Conservation (phyloP, 495 filamentous ascomycete species). For the Tuber umbilicatum region DNA sequence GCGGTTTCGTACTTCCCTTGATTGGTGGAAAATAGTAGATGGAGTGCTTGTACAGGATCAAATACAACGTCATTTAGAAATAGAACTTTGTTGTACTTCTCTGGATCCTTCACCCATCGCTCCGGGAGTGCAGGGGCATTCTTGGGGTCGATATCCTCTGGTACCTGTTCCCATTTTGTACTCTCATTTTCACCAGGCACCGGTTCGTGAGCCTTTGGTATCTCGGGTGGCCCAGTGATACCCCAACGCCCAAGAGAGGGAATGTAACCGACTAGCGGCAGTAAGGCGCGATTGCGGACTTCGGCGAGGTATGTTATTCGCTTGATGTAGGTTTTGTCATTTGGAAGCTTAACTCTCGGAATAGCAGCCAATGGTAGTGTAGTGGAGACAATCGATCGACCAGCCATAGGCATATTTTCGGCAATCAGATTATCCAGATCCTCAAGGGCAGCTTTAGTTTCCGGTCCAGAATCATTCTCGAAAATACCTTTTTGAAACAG, state of each 20-base stretch:
- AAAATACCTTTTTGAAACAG: slow-evolving; percentile 47
- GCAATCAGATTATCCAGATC: slow-evolving; percentile 44
- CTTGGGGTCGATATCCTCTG: slow-evolving; percentile 2
- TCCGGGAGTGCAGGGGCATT: slow-evolving; percentile 24
- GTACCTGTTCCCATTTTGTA: slow-evolving; percentile 17
- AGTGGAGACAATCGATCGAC: slow-evolving; percentile 42
- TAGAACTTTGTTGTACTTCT: slow-evolving; percentile 60
- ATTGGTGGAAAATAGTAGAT: slow-evolving; percentile 73
- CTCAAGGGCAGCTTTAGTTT: slow-evolving; percentile 45
- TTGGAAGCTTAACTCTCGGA: slow-evolving; percentile 54
- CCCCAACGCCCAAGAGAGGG: slow-evolving; percentile 27
- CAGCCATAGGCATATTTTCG: slow-evolving; percentile 53
- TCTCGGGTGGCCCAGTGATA: slow-evolving; percentile 10
- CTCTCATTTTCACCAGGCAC: neutral
- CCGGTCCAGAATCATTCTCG: slow-evolving; percentile 60
- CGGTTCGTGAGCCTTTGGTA: slow-evolving; percentile 1
- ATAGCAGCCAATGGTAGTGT: slow-evolving; percentile 45
- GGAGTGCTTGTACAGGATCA: slow-evolving; percentile 59
- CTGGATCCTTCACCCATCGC: slow-evolving; percentile 41
- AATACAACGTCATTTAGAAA: slow-evolving; percentile 75
- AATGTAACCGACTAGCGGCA: slow-evolving; percentile 51
- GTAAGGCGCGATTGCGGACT: slow-evolving; percentile 65
- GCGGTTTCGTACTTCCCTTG: slow-evolving; percentile 62
- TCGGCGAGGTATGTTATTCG: slow-evolving; percentile 72
- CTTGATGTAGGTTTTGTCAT: slow-evolving; percentile 57